Evolutionary conservation across 805 yeast genomes (phyloP), one percentile per base, ranked within the genome.

Genomic region (Suhomyces sp.): DNA sequence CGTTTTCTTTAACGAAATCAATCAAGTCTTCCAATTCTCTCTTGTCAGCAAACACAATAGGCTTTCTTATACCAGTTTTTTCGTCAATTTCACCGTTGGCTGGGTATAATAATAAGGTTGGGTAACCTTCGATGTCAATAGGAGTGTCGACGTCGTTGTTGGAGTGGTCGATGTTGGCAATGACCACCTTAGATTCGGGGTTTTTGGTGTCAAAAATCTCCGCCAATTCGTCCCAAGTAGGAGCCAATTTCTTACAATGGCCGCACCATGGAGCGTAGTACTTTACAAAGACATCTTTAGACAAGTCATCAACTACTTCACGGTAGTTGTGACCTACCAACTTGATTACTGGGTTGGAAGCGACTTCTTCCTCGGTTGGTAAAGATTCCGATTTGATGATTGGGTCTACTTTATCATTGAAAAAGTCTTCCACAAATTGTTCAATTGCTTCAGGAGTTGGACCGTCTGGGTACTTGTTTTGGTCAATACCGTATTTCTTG

Each of bases 261-360:
- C 97, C 96, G 78, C 97, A 91, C 97, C 97, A 92, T 74, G 96
- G 96, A 46, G 98, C 97, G 66, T 89, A 92, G 75, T 92, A 93
- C 76, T 89, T 88, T 51, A 93, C 96, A 52, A 92, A 72, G 35
- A 88, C 85, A 66, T 87, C 93, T 74, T 84, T 86, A 44, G 68
- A 52, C 59, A 64, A 48, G 61, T 85, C 84, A 27, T 70, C 71
- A 49, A 89, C 80, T 53, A 89, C 73, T 31, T 79, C 82, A 47
- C 87, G 86, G 72, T 89, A 94, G 65, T 84, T 89, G 73, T 84
- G 81, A 60, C 90, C 96, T 55, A 93, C 97, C 60, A 93, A 79
- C 64, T 82, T 86, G 67, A 77, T 76, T 45, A 87, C 93, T 49
- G 86, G 83, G 48, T 77, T 78, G 19, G 62, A 57, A 22, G 62